phyloP scores from a whole-genome alignment of 352 stramenopile genomes.

The Elongisporangium senticosum region DNA sequence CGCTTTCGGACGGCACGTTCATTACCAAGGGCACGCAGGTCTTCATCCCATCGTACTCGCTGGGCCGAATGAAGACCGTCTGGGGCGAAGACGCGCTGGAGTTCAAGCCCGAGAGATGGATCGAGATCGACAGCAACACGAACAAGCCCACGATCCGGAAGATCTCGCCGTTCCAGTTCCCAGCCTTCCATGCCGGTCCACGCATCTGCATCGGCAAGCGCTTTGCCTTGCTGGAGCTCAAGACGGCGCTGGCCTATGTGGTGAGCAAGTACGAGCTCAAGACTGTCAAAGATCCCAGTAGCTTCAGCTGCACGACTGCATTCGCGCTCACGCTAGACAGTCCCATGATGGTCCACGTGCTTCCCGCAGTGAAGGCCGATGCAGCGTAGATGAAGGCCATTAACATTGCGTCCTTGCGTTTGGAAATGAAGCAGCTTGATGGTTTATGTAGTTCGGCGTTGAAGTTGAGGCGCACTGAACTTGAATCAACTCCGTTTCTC shows the following conservation, averaged over 20 bases:
- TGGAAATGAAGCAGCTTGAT: no score
- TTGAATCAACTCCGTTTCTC: no score
- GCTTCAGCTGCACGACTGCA: no score
- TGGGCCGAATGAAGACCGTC: conserved; percentile 43
- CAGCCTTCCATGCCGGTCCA: conserved; percentile 54
- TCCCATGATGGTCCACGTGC: no score
- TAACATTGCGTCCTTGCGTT: no score
- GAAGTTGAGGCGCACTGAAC: no score
- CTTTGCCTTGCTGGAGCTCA: conserved; percentile 56
- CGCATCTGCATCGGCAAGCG: conserved; percentile 64
- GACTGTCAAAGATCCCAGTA: conserved; percentile 25
- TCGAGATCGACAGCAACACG: conserved; percentile 35
- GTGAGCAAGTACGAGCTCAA: conserved; percentile 49
- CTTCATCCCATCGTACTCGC: conserved; percentile 55
- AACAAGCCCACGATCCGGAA: conserved; percentile 29
- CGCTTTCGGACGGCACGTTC: conserved; percentile 63
- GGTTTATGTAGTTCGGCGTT: no score
- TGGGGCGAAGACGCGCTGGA: conserved; percentile 57
- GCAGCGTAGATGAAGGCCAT: no score
- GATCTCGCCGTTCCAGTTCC: conserved; percentile 60
- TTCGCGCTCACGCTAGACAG: no score
- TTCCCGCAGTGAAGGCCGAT: no score
- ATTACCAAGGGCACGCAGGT: conserved; percentile 52
- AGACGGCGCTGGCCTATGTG: conserved; percentile 47
- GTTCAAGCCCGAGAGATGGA: conserved; percentile 67